Conservation (phyloP, 106 monocot genomes). For the Narthecium ossifragum region DNA sequence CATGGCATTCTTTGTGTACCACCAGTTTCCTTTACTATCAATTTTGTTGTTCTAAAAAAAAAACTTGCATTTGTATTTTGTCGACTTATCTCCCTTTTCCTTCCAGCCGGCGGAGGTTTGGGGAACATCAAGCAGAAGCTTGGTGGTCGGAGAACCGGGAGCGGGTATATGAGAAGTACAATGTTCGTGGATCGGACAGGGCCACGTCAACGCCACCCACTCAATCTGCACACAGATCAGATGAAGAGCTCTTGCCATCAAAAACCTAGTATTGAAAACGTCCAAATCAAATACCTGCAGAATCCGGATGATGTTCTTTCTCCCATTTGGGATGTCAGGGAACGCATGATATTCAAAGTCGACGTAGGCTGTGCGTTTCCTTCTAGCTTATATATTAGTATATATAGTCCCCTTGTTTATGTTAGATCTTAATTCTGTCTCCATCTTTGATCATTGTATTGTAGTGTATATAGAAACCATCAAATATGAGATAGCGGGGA, state of each 20-base stretch:
- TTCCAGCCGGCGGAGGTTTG: slow-evolving; percentile 83
- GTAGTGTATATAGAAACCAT: slow-evolving; percentile 4
- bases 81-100: neutral
- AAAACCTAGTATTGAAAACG: neutral
- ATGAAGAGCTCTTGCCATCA: slow-evolving; percentile 6
- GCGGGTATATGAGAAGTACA: slow-evolving; percentile 73
- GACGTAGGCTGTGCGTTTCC: neutral
- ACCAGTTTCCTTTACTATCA: neutral
- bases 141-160: slow-evolving; percentile 93
- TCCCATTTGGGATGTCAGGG: neutral
- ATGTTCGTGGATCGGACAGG: slow-evolving; percentile 64
- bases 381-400: neutral
- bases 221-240: slow-evolving; percentile 10
- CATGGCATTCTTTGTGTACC: neutral
- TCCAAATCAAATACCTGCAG: neutral
- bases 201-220: slow-evolving; percentile 36
- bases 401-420: neutral
- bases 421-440: neutral
- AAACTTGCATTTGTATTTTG: neutral
- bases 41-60: too few species aligned
- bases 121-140: slow-evolving; percentile 84
- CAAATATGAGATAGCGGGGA: neutral
- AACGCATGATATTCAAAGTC: too few species aligned
- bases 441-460: slow-evolving; percentile 5
- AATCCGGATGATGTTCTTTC: neutral